A percentile compares a stretch with the other conserved stretches of the same genome.
These are phyloP conservation scores for Backusella parvicylindrica DNA, from an alignment of 192 early-diverging fungal genomes.

Conservation along the genomic window DNA sequence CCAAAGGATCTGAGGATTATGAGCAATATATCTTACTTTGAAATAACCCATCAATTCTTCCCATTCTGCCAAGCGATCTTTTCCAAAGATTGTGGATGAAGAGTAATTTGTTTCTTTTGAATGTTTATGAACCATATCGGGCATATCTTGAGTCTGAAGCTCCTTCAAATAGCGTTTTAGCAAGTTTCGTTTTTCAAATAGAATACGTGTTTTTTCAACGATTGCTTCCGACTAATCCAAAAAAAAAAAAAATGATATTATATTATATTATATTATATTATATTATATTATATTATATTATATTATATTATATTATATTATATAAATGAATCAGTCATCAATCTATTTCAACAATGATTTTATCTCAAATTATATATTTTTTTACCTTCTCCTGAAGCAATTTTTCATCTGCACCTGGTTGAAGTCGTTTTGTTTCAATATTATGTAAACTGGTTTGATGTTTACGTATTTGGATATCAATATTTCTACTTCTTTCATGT, in stretches of 20 bases:
- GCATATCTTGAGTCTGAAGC: conserved; percentile 20
- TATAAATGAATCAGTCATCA: not conserved
- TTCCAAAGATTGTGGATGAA: conserved; percentile 28
- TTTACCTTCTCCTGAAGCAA: conserved; percentile 7
- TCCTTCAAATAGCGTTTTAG: conserved; percentile 40
- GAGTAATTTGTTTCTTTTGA: not conserved
- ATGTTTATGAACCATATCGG: conserved; percentile 8
- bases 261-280: no score
- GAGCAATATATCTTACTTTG: conserved; percentile 73
- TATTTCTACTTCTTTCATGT: conserved; percentile 47
- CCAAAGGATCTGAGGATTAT: conserved; percentile 85
- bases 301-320: no score
- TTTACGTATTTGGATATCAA: conserved; percentile 54
- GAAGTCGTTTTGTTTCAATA: conserved; percentile 40
- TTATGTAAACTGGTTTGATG: conserved; percentile 47
- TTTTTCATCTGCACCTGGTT: conserved; percentile 4
- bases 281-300: no score
- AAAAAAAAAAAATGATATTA: not conserved
- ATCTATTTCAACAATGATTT: no score
- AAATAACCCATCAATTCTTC: conserved; percentile 48
- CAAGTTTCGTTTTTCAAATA: conserved; percentile 60
- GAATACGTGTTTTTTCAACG: conserved; percentile 50
- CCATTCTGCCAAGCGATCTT: conserved; percentile 34
- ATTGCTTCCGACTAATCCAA: conserved; percentile 45
- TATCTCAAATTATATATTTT: no score